A percentile compares a stretch with the other conserved stretches of the same genome.
These are phyloP conservation scores for Calonectria pseudoreteaudii DNA, from an alignment of 2,329 filamentous ascomycete genomes.

Conservation along the genomic window DNA sequence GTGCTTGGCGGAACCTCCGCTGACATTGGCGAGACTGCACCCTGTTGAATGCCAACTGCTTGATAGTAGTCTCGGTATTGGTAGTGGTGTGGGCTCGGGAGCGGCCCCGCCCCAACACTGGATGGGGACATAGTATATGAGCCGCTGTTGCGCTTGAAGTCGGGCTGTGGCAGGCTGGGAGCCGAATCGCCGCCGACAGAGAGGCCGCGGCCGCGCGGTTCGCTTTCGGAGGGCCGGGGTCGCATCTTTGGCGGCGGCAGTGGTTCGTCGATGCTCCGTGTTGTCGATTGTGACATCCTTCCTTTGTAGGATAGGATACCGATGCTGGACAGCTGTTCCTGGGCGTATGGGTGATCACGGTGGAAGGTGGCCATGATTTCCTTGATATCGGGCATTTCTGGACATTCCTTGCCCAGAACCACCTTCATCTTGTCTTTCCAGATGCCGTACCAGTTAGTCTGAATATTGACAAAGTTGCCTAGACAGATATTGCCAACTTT, in stretches of 20 bases:
- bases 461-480: slow-evolving; percentile 85
- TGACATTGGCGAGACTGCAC: slow-evolving; percentile 67
- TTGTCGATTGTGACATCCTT: slow-evolving; percentile 69
- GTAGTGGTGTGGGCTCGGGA: slow-evolving; percentile 65
- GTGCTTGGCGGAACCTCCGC: slow-evolving; percentile 64
- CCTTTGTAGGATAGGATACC: slow-evolving; percentile 81
- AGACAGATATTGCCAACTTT: slow-evolving; percentile 87
- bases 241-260: slow-evolving; percentile 59
- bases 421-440: slow-evolving; percentile 86
- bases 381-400: slow-evolving; percentile 72
- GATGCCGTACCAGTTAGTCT: slow-evolving; percentile 83
- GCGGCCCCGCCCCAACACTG: slow-evolving; percentile 44
- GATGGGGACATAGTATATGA: slow-evolving; percentile 73
- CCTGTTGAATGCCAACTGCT: slow-evolving; percentile 55
- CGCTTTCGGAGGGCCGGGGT: slow-evolving; percentile 61
- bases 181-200: slow-evolving; percentile 73
- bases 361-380: slow-evolving; percentile 84
- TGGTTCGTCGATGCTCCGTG: slow-evolving; percentile 63
- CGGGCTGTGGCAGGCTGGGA: slow-evolving; percentile 73
- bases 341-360: slow-evolving; percentile 80
- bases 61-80: slow-evolving; percentile 63
- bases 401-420: slow-evolving; percentile 75
- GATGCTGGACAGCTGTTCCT: slow-evolving; percentile 77
- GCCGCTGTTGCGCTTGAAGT: slow-evolving; percentile 76
- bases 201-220: slow-evolving; percentile 66